A percentile compares a stretch with the other conserved stretches of the same genome.
These are phyloP conservation scores for Monilinia aucupariae DNA, from an alignment of 2,329 filamentous ascomycete species.

Conservation along the genomic window DNA sequence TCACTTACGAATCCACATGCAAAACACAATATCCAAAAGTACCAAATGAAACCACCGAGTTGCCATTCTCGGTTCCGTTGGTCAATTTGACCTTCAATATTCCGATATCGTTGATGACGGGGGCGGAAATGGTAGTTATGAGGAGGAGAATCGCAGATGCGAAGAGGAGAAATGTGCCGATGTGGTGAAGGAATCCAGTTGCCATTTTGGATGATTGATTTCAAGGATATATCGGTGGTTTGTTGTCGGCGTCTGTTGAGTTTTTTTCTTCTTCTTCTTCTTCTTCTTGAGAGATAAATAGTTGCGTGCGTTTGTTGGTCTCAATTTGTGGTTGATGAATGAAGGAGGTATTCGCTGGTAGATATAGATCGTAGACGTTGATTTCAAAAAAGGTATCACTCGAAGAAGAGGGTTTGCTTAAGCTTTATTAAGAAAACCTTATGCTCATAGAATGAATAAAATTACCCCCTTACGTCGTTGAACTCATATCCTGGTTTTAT, in stretches of 20 bases:
- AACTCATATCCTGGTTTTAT: too few species aligned
- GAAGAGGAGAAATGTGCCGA: slow-evolving; percentile 54
- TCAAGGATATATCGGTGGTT: neutral
- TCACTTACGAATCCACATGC: slow-evolving; percentile 33
- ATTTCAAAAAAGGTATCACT: too few species aligned
- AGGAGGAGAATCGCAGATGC: slow-evolving; percentile 51
- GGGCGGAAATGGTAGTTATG: slow-evolving; percentile 53
- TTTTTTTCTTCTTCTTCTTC: neutral
- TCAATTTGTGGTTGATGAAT: too few species aligned
- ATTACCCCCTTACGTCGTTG: too few species aligned
- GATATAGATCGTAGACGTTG: too few species aligned
- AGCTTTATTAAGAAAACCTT: too few species aligned
- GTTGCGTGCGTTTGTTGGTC: neutral
- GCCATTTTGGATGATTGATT: slow-evolving; percentile 26
- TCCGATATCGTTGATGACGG: slow-evolving; percentile 50
- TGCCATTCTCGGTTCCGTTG: slow-evolving; percentile 34
- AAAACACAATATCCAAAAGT: slow-evolving; percentile 55
- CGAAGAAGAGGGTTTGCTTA: too few species aligned
- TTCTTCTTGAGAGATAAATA: neutral
- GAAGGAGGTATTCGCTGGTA: too few species aligned
- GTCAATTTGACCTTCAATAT: slow-evolving; percentile 48
- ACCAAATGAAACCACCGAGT: slow-evolving; percentile 47
- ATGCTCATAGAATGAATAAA: too few species aligned
- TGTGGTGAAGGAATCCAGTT: slow-evolving; percentile 43
- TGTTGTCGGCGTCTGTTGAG: neutral